Base-by-base conservation (phyloP, 352 stramenopile genomes). In the Phytophthora aleatoria region DNA sequence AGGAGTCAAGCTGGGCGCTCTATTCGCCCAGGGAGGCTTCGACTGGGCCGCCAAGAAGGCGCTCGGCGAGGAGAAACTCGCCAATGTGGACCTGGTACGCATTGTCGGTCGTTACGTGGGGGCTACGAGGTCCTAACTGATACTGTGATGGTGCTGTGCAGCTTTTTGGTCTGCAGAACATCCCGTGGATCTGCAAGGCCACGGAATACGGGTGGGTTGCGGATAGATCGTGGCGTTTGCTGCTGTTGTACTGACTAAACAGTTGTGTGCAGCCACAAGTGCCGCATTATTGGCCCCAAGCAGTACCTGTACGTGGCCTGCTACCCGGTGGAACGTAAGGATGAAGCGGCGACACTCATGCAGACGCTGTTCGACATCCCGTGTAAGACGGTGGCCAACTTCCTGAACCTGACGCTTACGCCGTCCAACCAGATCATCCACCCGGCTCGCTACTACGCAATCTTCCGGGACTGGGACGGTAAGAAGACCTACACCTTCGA, bases 401-500 rank as follows among this genome's bases (percentile, higher is more conserved):
- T 97, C 61, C 78, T 97, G 44, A 97, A 96, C 67, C 73, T 97
- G 43, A 97, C 91, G 74, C 88, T 97, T 47, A 97, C 91, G 57
- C 91, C 91, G 53, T 97, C 88, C 49, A 97, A 97, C 80, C 91
- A 97, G 75, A 97, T 97, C 73, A 95, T 97, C 71, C 91, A 97
- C 67, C 91, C 91, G 48, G 90, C 89, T 49, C 85, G 91, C 43
- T 97, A 97, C 83, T 97, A 92, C 73, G 88, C 85, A 26, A 97
- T 97, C 58, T 97, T 97, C 74, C 84, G 88, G 48, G 91, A 97
- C 77, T 97, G 89, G 89, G 90, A 97, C 64, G 91, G 90, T 71
- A 83, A 91, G 71, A 83, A 81, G 58, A 96, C 82, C 24, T 97
- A 97, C 73, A 80, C 84, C 11, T 69, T 73, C 56, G 75, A 80